Conservation (phyloP, 306 rosid species). For the Castanopsis chinensis region DNA sequence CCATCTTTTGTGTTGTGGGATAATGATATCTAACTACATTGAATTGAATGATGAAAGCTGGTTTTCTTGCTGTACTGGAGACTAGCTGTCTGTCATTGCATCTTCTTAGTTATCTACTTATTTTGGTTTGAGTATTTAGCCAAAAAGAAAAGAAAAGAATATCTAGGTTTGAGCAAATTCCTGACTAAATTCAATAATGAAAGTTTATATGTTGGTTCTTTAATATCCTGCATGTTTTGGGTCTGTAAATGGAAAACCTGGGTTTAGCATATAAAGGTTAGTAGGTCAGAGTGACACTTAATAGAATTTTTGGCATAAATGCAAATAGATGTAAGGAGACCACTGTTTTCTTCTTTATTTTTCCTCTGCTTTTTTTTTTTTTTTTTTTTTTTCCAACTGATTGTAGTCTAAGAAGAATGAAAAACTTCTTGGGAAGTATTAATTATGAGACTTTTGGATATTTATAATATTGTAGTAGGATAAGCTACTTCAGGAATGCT, state of each 20-base stretch:
- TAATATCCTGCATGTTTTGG: not conserved
- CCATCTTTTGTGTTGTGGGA: not conserved
- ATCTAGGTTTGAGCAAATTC: not conserved
- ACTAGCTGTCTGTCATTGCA: not conserved
- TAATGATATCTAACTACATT: not conserved
- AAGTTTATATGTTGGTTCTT: not conserved
- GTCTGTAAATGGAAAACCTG: not conserved
- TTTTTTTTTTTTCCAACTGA: not conserved
- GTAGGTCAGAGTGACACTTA: not conserved
- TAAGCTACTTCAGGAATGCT: not conserved
- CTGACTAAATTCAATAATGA: not conserved
- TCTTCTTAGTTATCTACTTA: not conserved
- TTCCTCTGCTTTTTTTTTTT: rapidly evolving
- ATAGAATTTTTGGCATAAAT: not conserved
- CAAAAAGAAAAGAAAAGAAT: too few species aligned
- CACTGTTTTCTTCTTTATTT: too few species aligned
- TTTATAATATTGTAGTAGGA: not conserved
- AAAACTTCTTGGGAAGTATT: not conserved
- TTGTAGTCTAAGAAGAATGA: not conserved
- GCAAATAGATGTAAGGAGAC: not conserved
- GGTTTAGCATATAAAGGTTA: not conserved
- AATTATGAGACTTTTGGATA: not conserved
- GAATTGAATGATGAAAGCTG: not conserved
- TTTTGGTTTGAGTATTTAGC: not conserved
- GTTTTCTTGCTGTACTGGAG: not conserved